phyloP scores from a whole-genome alignment of 176 grass and related monocot species.

The barley (Hordeum vulgare) region MorexV3_pseudomolecules_assembly NC_058521.1:89385068-89385567 shows the following conservation, averaged over 20 bases:
- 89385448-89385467: too few species aligned
- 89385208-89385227: background rate
- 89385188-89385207: background rate
- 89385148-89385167: background rate
- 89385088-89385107: background rate
- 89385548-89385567: too few species aligned
- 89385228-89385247: background rate
- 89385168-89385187: background rate
- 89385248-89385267: background rate
- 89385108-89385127: background rate
- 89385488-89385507: too few species aligned
- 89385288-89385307: background rate
- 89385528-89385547: too few species aligned
- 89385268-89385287: background rate
- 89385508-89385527: too few species aligned
- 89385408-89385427: too few species aligned
- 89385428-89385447: too few species aligned
- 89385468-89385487: too few species aligned
- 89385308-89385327: background rate
- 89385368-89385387: background rate
- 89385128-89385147: background rate
- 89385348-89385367: background rate
- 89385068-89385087: background rate
- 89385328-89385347: background rate
- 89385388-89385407: too few species aligned